Evolutionary conservation across 2,329 filamentous ascomycete genomes (phyloP).

Genomic region (Aphanocladium album): DNA sequence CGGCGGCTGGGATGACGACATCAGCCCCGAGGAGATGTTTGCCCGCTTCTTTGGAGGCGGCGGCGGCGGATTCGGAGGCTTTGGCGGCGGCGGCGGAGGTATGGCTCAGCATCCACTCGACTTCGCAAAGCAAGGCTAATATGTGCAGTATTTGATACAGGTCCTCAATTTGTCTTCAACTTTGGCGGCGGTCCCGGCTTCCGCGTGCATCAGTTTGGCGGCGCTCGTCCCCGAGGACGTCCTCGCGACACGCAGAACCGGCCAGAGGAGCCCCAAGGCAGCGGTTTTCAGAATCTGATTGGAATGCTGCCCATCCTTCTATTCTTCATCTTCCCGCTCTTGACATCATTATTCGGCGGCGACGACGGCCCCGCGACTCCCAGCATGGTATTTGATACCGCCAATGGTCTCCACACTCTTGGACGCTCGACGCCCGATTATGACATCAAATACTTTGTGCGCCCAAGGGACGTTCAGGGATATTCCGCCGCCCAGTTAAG

Average conservation of each 20-base stretch:
- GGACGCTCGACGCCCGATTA: constrained; percentile 66
- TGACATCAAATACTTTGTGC: constrained; percentile 78
- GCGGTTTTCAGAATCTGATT: constrained; percentile 56
- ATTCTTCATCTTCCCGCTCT: constrained; percentile 78
- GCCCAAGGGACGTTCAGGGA: constrained; percentile 69
- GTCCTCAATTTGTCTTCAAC: constrained; percentile 92
- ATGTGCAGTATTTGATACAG: constrained; percentile 59
- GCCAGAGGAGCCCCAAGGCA: constrained; percentile 33
- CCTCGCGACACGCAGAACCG: constrained; percentile 59
- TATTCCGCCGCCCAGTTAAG: constrained; percentile 65
- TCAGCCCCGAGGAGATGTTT: constrained; percentile 96
- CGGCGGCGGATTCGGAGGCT: constrained; percentile 63
- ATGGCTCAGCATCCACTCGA: constrained; percentile 16
- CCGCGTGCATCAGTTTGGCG: constrained; percentile 92
- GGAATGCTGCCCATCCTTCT: constrained; percentile 83
- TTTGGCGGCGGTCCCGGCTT: constrained; percentile 87
- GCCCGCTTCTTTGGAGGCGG: constrained; percentile 90
- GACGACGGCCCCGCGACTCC: constrained; percentile 33
- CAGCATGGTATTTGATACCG: constrained; percentile 67
- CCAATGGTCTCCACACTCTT: constrained; percentile 66
- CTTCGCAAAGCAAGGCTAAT: background rate
- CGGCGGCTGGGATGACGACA: constrained; percentile 76
- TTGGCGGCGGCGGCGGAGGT: constrained; percentile 36
- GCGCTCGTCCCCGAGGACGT: constrained; percentile 67
- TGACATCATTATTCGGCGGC: constrained; percentile 72